These are phyloP conservation scores for Lepraria neglecta DNA, from an alignment of 495 filamentous ascomycete species.

Conservation along the genomic window DNA sequence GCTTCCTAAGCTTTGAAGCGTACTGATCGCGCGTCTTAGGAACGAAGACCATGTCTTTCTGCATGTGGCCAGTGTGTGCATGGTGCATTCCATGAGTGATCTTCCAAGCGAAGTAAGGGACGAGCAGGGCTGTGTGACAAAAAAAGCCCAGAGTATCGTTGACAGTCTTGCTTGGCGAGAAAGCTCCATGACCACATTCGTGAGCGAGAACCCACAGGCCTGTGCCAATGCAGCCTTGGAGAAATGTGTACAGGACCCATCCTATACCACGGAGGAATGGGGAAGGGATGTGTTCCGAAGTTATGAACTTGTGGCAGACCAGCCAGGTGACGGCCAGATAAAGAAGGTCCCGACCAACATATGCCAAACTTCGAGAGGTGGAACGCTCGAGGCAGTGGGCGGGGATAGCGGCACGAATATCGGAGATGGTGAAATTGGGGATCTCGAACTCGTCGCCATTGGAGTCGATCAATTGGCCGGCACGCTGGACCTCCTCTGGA, in stretches of 20 bases:
- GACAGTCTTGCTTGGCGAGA: slow-evolving; percentile 70
- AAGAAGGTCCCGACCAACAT: slow-evolving; percentile 57
- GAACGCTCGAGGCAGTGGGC: slow-evolving; percentile 61
- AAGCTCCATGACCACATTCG: slow-evolving; percentile 72
- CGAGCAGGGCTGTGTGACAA: slow-evolving; percentile 72
- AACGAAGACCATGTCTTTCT: slow-evolving; percentile 96
- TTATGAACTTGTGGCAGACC: slow-evolving; percentile 60
- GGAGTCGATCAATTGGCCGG: slow-evolving; percentile 47
- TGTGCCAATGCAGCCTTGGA: slow-evolving; percentile 61
- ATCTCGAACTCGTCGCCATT: slow-evolving; percentile 66
- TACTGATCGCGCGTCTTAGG: slow-evolving; percentile 76
- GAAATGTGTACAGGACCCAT: slow-evolving; percentile 57
- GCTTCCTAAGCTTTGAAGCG: slow-evolving; percentile 59
- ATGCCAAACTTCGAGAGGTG: slow-evolving; percentile 51
- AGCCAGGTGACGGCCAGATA: slow-evolving; percentile 53
- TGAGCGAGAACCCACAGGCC: slow-evolving; percentile 68
- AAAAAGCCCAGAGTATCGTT: slow-evolving; percentile 85
- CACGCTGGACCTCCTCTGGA: neutral
- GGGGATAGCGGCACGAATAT: slow-evolving; percentile 58
- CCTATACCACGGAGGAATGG: slow-evolving; percentile 40
- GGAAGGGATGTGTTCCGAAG: slow-evolving; percentile 55
- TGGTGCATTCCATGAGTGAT: slow-evolving; percentile 91
- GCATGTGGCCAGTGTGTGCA: slow-evolving; percentile 91
- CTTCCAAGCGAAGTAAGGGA: slow-evolving; percentile 91
- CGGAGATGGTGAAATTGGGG: slow-evolving; percentile 65